These are phyloP conservation scores for Hansfordia pulvinata DNA, from an alignment of 2,329 filamentous ascomycete genomes.

Conservation along the genomic window DNA sequence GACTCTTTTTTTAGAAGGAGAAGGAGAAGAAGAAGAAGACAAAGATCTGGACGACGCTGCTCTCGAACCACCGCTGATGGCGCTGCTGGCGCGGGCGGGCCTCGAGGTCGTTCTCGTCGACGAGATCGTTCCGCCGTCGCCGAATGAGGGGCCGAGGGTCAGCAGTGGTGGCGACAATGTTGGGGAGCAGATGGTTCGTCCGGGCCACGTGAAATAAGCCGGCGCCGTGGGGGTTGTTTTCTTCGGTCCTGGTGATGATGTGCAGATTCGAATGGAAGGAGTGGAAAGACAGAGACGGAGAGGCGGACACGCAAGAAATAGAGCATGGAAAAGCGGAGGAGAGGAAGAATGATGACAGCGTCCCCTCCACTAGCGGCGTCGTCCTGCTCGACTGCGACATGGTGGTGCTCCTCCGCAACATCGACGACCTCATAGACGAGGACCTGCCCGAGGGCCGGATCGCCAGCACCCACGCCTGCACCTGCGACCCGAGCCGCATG, in stretches of 20 bases:
- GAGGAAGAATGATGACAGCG: no score
- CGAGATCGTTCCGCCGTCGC: conserved; percentile 17
- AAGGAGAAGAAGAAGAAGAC: conserved; percentile 16
- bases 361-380: conserved; percentile 18
- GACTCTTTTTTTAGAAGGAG: no score
- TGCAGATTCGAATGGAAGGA: no score
- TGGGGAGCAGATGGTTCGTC: no score
- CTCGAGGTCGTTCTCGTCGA: conserved; percentile 19
- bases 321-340: no score
- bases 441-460: conserved; percentile 16
- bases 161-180: no score
- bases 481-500: conserved; percentile 17
- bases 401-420: conserved; percentile 16
- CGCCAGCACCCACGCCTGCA: conserved; percentile 18
- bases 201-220: conserved; percentile 21
- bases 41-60: conserved; percentile 18
- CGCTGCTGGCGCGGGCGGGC: conserved; percentile 16
- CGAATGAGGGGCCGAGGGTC: no score
- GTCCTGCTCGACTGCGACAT: conserved; percentile 19
- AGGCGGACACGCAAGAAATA: no score
- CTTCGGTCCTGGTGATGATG: neutral
- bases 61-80: conserved; percentile 19
- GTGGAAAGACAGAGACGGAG: no score
- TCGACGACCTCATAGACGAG: conserved; percentile 18
- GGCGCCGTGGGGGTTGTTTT: conserved; percentile 17